Base-by-base conservation (phyloP, 2,329 filamentous ascomycete genomes). In the Trichoderma koningiopsis region DNA sequence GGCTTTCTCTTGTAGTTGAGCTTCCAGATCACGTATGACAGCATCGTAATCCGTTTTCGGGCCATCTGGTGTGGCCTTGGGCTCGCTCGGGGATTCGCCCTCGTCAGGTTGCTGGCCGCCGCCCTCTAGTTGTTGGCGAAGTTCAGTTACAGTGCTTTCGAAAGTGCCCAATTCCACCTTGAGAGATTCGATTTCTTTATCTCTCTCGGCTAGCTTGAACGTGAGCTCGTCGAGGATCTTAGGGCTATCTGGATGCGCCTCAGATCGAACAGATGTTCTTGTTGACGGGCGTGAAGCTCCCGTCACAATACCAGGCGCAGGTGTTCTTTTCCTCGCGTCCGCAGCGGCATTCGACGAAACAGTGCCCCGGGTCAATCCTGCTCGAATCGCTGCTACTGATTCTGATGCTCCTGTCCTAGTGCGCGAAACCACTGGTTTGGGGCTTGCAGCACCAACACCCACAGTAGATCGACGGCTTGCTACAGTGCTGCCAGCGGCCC, bases 161-260 rank as follows among this genome's bases (percentile, higher is more conserved):
- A 86, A 87, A 10, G 83, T 78, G 69, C 83, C 79, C 60, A 90
- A 83, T 73, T 90, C 85, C 6, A 82, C 80, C 76, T 87, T 88
- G 35, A 90, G 82, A 14, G 84, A 78, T 66, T 85, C 83, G 11
- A 90, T 85, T 74, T 89, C 86, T 7, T 83, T 77, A 74, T 90
- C 87, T 71, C 86, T 88, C 37, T 86, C 83, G 5, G 82, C 81
- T 27, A 91, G 81, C 78, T 89, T 89, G 8, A 81, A 77, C 80
- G 88, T 90, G 55, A 91, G 81, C 57, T 87, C 84, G 61, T 90
- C 88, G 4, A 87, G 79, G 74, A 88, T 87, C 78, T 87, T 89
- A 24, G 83, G 76, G 8, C 79, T 72, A 13, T 83, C 81, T 19
- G 81, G 76, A 27, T 83, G 80, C 40, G 81, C 77, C 53, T 80